Conservation (phyloP, 2,329 filamentous ascomycete genomes). For the Keithomyces neogunnii region DNA sequence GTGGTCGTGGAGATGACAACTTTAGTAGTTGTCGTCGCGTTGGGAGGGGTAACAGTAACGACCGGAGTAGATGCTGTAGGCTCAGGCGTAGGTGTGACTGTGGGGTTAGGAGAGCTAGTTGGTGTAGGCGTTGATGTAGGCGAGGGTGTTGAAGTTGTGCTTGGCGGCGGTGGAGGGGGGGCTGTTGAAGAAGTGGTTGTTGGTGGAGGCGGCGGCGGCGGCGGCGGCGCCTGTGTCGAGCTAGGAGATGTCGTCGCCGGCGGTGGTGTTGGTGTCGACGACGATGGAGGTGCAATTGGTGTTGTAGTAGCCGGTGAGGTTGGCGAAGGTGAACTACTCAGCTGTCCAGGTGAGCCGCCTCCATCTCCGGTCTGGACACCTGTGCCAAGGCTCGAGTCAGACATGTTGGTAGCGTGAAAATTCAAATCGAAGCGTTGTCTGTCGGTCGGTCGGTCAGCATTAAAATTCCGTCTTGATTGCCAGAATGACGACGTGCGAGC, state of each 20-base stretch:
- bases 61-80: conserved; percentile 12
- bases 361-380: conserved; percentile 15
- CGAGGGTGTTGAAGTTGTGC: not conserved
- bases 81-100: conserved; percentile 8
- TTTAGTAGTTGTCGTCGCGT: conserved; percentile 10
- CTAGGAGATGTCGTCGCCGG: conserved; percentile 6
- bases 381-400: not conserved
- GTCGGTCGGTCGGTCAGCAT: conserved; percentile 25
- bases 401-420: conserved; percentile 5
- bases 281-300: conserved; percentile 9
- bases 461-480: not conserved
- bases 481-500: not conserved
- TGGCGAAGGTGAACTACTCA: not conserved
- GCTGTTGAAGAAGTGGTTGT: conserved; percentile 4
- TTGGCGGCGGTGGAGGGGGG: conserved; percentile 1
- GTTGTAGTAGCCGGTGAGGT: not conserved
- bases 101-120: not conserved
- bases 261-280: conserved; percentile 5
- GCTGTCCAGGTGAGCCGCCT: conserved; percentile 5
- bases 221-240: not conserved
- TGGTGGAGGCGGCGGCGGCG: not conserved
- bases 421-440: conserved; percentile 15
- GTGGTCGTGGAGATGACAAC: conserved; percentile 19
- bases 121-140: not conserved
- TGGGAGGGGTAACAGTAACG: conserved; percentile 16